Evolutionary conservation across 441 rosid species (phyloP).

Genomic region (California macrophylla): DNA sequence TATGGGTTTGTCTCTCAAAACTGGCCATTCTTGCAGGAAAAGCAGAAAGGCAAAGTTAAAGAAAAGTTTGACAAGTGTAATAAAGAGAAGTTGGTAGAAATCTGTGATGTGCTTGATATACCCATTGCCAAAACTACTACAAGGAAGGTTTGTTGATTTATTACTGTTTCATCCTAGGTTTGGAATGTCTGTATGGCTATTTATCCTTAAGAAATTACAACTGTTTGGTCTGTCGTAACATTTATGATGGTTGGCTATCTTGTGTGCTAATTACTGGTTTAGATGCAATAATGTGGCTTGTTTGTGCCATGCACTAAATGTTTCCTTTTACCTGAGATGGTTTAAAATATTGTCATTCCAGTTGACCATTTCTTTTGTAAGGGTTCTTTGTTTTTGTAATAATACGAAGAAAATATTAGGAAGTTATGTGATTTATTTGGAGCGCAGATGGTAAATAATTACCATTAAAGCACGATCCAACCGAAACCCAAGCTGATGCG

Average conservation of each 20-base stretch:
- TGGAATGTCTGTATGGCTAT: not conserved
- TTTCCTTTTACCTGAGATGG: not conserved
- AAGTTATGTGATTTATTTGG: not conserved
- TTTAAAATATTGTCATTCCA: not conserved
- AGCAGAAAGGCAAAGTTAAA: conserved; percentile 64
- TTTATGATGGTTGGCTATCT: not conserved
- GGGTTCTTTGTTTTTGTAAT: not conserved
- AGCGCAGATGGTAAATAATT: not conserved
- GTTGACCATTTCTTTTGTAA: not conserved
- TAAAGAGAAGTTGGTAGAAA: conserved; percentile 75
- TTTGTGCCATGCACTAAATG: not conserved
- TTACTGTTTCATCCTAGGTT: not conserved
- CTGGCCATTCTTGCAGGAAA: conserved; percentile 46
- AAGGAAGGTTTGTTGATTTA: conserved; percentile 51
- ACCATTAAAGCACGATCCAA: not conserved
- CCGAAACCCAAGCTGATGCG: no score
- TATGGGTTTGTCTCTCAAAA: not conserved
- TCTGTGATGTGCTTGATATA: conserved; percentile 76
- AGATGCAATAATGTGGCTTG: not conserved
- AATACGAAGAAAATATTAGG: not conserved
- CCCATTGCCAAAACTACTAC: conserved; percentile 47
- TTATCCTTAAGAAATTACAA: not conserved
- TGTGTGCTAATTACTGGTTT: not conserved
- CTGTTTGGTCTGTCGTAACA: no score
- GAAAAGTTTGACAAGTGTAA: conserved; percentile 81